Evolutionary conservation across 768 basidiomycete genomes (phyloP), one percentile per base, ranked within the genome.

Genomic region (Rhodotorula babjevae): DNA sequence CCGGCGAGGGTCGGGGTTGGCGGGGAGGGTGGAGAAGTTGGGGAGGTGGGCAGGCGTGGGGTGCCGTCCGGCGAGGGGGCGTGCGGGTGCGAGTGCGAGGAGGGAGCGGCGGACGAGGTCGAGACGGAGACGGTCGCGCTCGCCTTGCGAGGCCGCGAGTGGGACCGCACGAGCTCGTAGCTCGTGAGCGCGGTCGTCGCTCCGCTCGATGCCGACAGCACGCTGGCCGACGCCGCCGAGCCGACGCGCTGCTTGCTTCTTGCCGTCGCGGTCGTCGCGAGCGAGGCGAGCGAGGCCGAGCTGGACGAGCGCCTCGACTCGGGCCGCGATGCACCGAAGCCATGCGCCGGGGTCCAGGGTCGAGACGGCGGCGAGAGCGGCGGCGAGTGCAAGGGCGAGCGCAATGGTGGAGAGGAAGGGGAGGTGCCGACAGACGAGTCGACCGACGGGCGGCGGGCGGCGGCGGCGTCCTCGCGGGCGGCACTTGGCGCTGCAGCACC

Each of bases 61-160:
- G 46, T 27, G 27, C 31, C 50, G 16, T 59, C 58, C 14, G 23
- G 25, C 36, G 16, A 8, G 19, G 33, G 14, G 40, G 58, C 15
- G 33, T 66, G 57, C 47, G 55, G 21, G 49, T 52, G 31, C 15
- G 46, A n/a, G 18, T 46, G 23, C 12, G 66, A 33, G 7, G 36
- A 23, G 64, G 68, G 47, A 4, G 59, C 36, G 49, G 65, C 73
- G 29, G 70, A 71, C 5, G 67, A 63, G 50, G 63, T 73, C 27
- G 71, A 62, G 50, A 76, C 31, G 27, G 75, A 76, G 44, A 78
- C 67, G 9, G 77, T 77, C 14, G 77, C 77, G 44, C 69, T 71
- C 14, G 77, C 77, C 50, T 77, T 77, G 9, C 74, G 57, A 12
- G 73, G 67, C 7, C 69, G 61, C 25, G 49, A 46, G 23, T 47